These are phyloP conservation scores for Lolium rigidum DNA, from an alignment of 176 grass and related monocot species.

Conservation along the genomic window DNA sequence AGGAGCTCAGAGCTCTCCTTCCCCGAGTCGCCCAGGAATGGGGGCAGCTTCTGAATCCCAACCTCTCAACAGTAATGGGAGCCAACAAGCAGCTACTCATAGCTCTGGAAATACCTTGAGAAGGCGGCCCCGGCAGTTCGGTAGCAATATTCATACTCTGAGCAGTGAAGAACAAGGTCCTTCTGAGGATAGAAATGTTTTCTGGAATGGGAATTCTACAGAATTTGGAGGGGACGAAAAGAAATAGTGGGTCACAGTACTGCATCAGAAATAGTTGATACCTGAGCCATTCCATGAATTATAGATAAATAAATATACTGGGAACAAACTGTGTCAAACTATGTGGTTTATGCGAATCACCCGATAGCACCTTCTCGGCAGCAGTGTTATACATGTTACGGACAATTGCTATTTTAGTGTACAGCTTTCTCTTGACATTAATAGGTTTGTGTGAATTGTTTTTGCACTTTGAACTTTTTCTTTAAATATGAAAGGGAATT, in stretches of 20 bases:
- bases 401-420: not conserved
- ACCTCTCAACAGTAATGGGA: not conserved
- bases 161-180: conserved; percentile 50
- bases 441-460: not conserved
- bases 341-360: not conserved
- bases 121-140: conserved; percentile 57
- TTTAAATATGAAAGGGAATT: not conserved
- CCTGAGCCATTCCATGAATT: not conserved
- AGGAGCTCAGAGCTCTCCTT: conserved; percentile 40
- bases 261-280: not conserved
- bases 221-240: conserved; percentile 85
- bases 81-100: conserved; percentile 40
- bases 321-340: not conserved
- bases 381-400: not conserved
- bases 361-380: not conserved
- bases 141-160: conserved; percentile 88
- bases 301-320: conserved; percentile 16
- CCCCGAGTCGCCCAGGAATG: conserved; percentile 32
- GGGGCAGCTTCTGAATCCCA: conserved; percentile 21
- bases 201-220: conserved; percentile 99
- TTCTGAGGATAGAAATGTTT: conserved; percentile 72
- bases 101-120: conserved; percentile 33
- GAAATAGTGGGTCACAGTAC: conserved; percentile 40
- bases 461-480: not conserved
- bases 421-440: not conserved